A percentile compares a stretch with the other conserved stretches of the same genome.
phyloP scores from a whole-genome alignment of 2,329 filamentous ascomycete genomes.

The Pseudogymnoascus sp. region DNA sequence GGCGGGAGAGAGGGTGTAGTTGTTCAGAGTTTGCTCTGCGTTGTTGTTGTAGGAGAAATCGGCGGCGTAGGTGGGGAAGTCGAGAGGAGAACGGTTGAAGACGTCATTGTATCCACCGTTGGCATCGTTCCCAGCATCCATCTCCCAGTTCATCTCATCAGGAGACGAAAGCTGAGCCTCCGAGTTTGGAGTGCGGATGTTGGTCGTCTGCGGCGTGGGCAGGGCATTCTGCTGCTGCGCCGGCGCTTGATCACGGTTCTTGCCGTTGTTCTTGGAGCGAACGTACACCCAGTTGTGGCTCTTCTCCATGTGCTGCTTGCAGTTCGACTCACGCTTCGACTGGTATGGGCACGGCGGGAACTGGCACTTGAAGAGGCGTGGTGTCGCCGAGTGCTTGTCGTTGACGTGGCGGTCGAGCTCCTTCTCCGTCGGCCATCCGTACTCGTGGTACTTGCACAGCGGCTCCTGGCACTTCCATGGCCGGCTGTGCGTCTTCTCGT shows the following conservation, averaged over 20 bases:
- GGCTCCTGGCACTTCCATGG: constrained; percentile 85
- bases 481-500: constrained; percentile 94
- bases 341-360: constrained; percentile 84
- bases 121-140: constrained; percentile 12
- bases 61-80: constrained; percentile 36
- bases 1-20: neutral
- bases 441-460: constrained; percentile 81
- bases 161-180: constrained; percentile 32
- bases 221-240: constrained; percentile 41
- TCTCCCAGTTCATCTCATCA: constrained; percentile 21
- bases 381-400: constrained; percentile 82
- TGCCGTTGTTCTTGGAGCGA: constrained; percentile 86
- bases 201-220: constrained; percentile 52
- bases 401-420: constrained; percentile 94
- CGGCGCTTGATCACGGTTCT: constrained; percentile 43
- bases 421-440: constrained; percentile 96
- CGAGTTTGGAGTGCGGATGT: constrained; percentile 51
- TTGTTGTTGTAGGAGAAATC: neutral
- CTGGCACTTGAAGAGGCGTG: constrained; percentile 74
- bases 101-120: constrained; percentile 25
- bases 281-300: constrained; percentile 86
- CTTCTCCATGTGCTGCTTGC: constrained; percentile 99
- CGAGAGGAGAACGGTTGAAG: constrained; percentile 30
- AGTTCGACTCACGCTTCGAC: constrained; percentile 93
- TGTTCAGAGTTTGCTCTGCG: constrained; percentile 7